Conservation (phyloP, 2,329 filamentous ascomycete species). For the Aspergillus pseudoviridinutans region DNA sequence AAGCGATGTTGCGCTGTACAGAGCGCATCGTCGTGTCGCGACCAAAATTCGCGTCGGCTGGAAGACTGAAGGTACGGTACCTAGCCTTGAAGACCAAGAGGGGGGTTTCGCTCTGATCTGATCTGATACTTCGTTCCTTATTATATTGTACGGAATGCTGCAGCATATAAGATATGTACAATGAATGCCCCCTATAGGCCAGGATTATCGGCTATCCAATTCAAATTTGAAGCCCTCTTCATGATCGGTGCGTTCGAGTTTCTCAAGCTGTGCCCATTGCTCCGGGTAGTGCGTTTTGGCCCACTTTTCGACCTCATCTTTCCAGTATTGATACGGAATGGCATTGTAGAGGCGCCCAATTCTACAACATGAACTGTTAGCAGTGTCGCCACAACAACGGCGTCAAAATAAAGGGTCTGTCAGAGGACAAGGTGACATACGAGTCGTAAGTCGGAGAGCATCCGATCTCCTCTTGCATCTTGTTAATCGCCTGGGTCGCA, state of each 20-base stretch:
- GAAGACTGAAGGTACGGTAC: background rate
- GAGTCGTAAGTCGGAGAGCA: constrained; percentile 64
- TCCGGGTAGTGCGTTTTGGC: constrained; percentile 63
- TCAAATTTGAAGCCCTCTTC: constrained; percentile 33
- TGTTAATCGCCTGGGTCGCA: constrained; percentile 61
- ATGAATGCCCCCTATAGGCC: background rate
- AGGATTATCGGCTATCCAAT: constrained; percentile 6
- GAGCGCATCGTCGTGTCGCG: background rate
- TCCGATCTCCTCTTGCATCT: constrained; percentile 64
- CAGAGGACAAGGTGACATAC: constrained; percentile 51
- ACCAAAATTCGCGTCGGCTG: background rate
- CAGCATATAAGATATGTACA: background rate
- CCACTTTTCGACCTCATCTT: constrained; percentile 71
- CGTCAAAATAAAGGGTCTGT: background rate
- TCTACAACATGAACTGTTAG: constrained; percentile 41
- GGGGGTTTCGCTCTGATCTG: background rate
- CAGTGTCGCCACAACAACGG: background rate
- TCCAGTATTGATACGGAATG: constrained; percentile 60
- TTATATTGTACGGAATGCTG: background rate
- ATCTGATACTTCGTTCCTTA: background rate
- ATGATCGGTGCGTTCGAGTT: constrained; percentile 30
- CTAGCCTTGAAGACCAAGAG: background rate
- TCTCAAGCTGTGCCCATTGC: constrained; percentile 64
- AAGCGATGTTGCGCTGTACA: background rate
- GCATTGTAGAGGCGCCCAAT: constrained; percentile 74